Conservation (phyloP, 164 flowering plant genomes). For the Annona cherimola region DNA sequence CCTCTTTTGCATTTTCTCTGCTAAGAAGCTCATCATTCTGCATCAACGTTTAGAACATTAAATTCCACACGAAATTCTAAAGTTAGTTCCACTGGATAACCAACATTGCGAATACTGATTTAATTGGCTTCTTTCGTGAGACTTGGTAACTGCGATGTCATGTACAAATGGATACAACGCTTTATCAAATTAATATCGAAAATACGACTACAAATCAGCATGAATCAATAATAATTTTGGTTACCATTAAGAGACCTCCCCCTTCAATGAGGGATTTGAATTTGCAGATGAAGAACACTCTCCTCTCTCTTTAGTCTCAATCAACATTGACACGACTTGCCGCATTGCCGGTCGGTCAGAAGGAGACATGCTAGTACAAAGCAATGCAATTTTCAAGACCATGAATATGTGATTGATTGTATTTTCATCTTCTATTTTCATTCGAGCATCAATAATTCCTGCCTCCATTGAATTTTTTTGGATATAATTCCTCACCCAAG, state of each 20-base stretch:
- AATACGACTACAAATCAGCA: constrained; percentile 23
- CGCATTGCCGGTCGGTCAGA: constrained; percentile 85
- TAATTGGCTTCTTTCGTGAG: too few species aligned
- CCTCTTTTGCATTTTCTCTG: too few species aligned
- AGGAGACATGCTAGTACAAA: constrained; percentile 73
- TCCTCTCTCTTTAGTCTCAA: constrained; percentile 48
- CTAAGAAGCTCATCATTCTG: too few species aligned
- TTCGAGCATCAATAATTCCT: constrained; percentile 56
- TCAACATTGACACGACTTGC: constrained; percentile 75
- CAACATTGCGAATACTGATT: too few species aligned
- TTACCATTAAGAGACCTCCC: not conserved
- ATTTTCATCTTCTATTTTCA: constrained; percentile 38
- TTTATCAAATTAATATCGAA: constrained; percentile 11
- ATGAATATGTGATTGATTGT: constrained; percentile 59
- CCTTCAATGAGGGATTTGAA: not conserved
- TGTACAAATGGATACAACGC: constrained; percentile 10
- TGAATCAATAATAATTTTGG: constrained; percentile 8
- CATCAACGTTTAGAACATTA: too few species aligned
- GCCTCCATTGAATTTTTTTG: constrained; percentile 46
- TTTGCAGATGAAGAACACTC: constrained; percentile 10
- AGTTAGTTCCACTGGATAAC: too few species aligned
- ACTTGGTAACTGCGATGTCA: not conserved
- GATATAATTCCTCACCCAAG: constrained; percentile 52
- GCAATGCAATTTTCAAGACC: constrained; percentile 69
- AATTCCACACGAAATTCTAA: too few species aligned